A percentile compares a stretch with the other conserved stretches of the same genome.
Evolutionary conservation across 2,329 filamentous ascomycete species (phyloP).

Genomic region (Monosporascus sp.): DNA sequence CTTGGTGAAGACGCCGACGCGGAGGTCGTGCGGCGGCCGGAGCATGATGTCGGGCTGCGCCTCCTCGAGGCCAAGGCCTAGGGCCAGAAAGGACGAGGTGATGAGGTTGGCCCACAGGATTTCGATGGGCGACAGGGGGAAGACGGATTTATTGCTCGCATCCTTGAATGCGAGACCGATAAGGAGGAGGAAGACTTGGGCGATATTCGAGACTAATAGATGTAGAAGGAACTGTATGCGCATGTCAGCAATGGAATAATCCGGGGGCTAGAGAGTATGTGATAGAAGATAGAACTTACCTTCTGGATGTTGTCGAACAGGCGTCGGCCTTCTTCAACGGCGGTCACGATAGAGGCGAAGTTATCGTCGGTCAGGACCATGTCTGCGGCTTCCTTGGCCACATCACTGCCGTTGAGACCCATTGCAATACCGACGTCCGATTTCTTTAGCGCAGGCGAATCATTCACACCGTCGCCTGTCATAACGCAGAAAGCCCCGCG

Average conservation of each 20-base stretch:
- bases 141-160: constrained; percentile 51
- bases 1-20: constrained; percentile 55
- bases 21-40: constrained; percentile 58
- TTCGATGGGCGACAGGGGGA: constrained; percentile 66
- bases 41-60: constrained; percentile 62
- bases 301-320: constrained; percentile 72
- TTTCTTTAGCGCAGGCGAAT: constrained; percentile 66
- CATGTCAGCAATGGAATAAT: background rate
- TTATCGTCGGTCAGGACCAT: constrained; percentile 88
- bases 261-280: too few species aligned
- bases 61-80: constrained; percentile 66
- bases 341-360: constrained; percentile 74
- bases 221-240: constrained; percentile 51
- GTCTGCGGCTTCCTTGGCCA: constrained; percentile 76
- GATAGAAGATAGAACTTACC: constrained; percentile 34
- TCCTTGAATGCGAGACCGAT: constrained; percentile 68
- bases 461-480: constrained; percentile 72
- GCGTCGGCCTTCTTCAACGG: constrained; percentile 63
- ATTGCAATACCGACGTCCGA: constrained; percentile 73
- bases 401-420: constrained; percentile 65
- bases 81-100: constrained; percentile 64
- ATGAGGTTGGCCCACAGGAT: constrained; percentile 75
- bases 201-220: constrained; percentile 63
- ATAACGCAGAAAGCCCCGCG: constrained; percentile 65
- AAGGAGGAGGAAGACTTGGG: constrained; percentile 63